Evolutionary conservation across 176 grass and related monocot genomes (phyloP).

Genomic region (Urochloa ruziziensis): DNA sequence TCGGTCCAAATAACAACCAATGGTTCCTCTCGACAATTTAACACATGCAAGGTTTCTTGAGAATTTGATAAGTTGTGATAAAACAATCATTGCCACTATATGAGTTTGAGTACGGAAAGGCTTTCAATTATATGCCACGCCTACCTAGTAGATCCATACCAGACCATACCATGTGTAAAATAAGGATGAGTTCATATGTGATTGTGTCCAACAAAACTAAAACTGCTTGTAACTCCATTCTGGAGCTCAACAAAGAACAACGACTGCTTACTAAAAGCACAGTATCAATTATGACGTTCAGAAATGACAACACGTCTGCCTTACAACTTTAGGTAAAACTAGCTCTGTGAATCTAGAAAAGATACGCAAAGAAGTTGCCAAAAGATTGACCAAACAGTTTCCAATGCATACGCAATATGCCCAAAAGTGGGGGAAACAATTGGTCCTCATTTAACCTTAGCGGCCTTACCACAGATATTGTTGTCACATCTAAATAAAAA

Average conservation of each 20-base stretch:
- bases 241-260: background rate
- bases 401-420: constrained; percentile 4
- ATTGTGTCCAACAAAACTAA: background rate
- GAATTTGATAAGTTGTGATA: background rate
- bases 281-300: background rate
- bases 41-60: background rate
- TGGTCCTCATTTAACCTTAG: constrained; percentile 4
- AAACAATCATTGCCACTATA: constrained; percentile 15
- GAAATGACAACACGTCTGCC: background rate
- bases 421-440: constrained; percentile 4
- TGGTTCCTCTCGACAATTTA: constrained; percentile 2
- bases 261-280: background rate
- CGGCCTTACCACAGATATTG: background rate
- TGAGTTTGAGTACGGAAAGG: constrained; percentile 9
- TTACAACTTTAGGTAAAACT: background rate
- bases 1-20: background rate
- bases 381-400: constrained; percentile 29
- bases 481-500: constrained; percentile 23
- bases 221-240: background rate
- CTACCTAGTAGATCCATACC: constrained; percentile 6
- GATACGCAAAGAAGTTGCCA: background rate
- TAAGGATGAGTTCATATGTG: constrained; percentile 10
- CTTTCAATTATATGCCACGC: constrained; percentile 18
- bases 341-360: background rate
- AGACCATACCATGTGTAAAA: constrained; percentile 12